Percentiles rank a stretch among this genome's conserved stretches.
Conservation (phyloP, 2,329 filamentous ascomycete genomes). For the Xylaria sp. region DNA sequence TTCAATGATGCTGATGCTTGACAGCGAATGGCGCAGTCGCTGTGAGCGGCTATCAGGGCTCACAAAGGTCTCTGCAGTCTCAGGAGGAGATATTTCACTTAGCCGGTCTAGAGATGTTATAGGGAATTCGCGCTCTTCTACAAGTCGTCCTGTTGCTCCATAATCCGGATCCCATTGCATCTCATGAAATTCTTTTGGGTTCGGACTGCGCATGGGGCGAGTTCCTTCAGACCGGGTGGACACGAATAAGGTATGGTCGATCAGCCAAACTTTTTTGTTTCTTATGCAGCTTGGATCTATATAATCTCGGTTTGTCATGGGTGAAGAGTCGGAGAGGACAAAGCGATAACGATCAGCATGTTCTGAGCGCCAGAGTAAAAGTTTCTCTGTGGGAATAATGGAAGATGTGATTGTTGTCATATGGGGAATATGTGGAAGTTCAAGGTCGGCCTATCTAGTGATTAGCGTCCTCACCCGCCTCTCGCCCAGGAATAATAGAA, state of each 20-base stretch:
- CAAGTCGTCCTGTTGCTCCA: conserved; percentile 46
- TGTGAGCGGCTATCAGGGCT: conserved; percentile 34
- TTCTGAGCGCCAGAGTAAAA: conserved; percentile 52
- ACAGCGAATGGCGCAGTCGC: conserved; percentile 38
- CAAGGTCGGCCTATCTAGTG: conserved; percentile 52
- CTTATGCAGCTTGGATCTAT: conserved; percentile 51
- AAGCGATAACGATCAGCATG: conserved; percentile 54
- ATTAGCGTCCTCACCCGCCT: conserved; percentile 9
- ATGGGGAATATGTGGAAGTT: conserved; percentile 59
- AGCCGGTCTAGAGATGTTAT: conserved; percentile 37
- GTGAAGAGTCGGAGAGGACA: conserved; percentile 53
- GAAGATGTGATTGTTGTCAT: conserved; percentile 57
- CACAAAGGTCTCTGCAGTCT: conserved; percentile 38
- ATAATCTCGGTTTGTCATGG: conserved; percentile 41
- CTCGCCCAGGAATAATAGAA: background rate
- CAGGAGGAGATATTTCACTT: conserved; percentile 36
- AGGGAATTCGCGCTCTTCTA: conserved; percentile 50
- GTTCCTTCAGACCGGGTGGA: conserved; percentile 54
- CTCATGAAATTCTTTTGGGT: conserved; percentile 54
- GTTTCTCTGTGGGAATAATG: conserved; percentile 53
- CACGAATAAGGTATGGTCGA: conserved; percentile 56
- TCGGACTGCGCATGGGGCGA: conserved; percentile 51
- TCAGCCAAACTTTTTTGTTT: conserved; percentile 55
- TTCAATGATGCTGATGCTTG: conserved; percentile 41
- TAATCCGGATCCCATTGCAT: conserved; percentile 53